Conservation (phyloP, 345 rosid genomes). For the Punica granatum region DNA sequence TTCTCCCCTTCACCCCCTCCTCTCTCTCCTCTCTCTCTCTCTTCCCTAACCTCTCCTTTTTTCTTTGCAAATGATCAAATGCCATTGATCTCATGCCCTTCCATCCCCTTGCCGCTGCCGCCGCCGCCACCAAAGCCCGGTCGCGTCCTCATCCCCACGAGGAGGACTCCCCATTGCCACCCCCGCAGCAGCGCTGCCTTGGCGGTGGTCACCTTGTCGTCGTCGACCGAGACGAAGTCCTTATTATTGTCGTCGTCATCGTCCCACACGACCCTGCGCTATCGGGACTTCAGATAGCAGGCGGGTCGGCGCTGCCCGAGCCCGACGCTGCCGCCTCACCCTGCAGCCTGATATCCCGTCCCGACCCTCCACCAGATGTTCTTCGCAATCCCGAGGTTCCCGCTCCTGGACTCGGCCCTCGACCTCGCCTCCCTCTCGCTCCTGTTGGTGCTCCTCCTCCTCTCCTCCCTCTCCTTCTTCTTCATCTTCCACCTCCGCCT, state of each 20-base stretch:
- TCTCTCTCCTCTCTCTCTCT: background rate
- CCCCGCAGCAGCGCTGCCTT: background rate
- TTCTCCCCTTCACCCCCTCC: background rate
- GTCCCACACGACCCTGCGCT: background rate
- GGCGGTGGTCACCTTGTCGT: background rate
- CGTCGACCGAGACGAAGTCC: background rate
- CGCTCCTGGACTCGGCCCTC: constrained; percentile 23
- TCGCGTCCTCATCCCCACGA: background rate
- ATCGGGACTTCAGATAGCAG: background rate
- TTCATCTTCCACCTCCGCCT: constrained; percentile 39
- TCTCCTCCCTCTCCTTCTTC: constrained; percentile 34
- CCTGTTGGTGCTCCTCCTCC: constrained; percentile 26
- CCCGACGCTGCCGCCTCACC: background rate
- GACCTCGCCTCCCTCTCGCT: constrained; percentile 31
- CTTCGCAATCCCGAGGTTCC: constrained; percentile 12
- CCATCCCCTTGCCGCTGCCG: background rate
- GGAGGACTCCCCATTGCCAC: background rate
- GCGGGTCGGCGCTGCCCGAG: background rate
- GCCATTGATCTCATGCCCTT: constrained; percentile 7
- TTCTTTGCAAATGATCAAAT: constrained; percentile 5
- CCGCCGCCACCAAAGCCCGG: background rate
- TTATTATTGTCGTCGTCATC: background rate
- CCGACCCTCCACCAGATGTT: constrained; percentile 18
- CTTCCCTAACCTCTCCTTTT: background rate
- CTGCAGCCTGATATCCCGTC: background rate